Conservation (phyloP, 257 asterid genomes). For the Nicotiana undulata region DNA sequence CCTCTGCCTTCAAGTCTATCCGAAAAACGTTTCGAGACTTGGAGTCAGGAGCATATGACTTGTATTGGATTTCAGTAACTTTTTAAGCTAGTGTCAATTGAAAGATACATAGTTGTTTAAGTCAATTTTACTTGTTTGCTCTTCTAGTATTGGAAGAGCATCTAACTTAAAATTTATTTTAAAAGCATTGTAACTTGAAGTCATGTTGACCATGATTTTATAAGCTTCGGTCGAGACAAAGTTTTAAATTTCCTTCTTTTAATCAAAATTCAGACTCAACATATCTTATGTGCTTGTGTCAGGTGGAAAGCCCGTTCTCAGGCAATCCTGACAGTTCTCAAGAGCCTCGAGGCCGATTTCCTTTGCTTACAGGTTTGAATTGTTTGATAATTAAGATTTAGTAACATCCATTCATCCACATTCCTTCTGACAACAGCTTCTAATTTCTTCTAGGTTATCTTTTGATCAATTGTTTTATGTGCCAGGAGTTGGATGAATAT, state of each 20-base stretch:
- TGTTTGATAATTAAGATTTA: neutral
- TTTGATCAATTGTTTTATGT: constrained; percentile 3
- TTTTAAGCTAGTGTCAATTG: neutral
- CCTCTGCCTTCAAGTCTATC: neutral
- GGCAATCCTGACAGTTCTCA: constrained; percentile 56
- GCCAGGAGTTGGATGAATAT: constrained; percentile 88
- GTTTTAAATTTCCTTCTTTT: neutral
- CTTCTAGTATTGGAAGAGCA: neutral
- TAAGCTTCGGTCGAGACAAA: neutral
- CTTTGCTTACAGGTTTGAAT: constrained; percentile 78
- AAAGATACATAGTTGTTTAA: neutral
- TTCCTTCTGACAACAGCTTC: neutral
- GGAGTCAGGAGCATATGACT: neutral
- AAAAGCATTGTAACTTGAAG: neutral
- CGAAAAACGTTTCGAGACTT: neutral
- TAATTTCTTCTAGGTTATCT: neutral
- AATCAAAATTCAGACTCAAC: neutral
- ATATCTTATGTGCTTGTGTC: neutral
- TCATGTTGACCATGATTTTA: neutral
- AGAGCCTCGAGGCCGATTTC: constrained; percentile 66
- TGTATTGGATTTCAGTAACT: neutral
- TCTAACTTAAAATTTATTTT: neutral
- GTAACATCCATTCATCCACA: neutral
- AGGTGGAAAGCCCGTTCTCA: constrained; percentile 98
- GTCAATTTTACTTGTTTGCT: neutral